These are phyloP conservation scores for Angophora floribunda DNA, from an alignment of 345 rosid genomes.

Conservation along the genomic window DNA sequence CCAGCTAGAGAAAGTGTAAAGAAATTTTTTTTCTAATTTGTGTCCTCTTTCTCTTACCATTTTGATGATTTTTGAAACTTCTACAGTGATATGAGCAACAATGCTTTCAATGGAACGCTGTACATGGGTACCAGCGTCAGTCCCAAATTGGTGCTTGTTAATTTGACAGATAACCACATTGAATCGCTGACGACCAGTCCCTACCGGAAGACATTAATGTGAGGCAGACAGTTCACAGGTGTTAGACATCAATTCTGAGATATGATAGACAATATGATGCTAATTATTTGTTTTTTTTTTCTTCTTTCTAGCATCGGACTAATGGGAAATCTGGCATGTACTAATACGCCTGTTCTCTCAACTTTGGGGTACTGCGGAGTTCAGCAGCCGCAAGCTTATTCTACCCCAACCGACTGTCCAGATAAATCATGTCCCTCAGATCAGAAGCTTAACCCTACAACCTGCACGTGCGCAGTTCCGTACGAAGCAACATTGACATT, in stretches of 20 bases:
- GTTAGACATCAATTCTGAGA: background rate
- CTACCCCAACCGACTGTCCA: conserved; percentile 65
- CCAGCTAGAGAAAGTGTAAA: conserved; percentile 3
- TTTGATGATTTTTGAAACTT: background rate
- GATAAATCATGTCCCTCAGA: conserved; percentile 53
- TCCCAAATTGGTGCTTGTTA: conserved; percentile 3
- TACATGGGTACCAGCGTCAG: conserved; percentile 7
- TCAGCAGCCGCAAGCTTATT: conserved; percentile 15
- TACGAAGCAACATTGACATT: conserved; percentile 76
- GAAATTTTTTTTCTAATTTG: background rate
- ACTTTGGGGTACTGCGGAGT: background rate
- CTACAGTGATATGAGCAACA: conserved; percentile 13
- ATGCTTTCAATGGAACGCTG: conserved; percentile 22
- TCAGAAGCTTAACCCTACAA: conserved; percentile 76
- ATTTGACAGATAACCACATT: conserved; percentile 20
- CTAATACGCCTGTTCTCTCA: conserved; percentile 19
- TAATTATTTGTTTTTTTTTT: background rate
- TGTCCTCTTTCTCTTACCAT: background rate
- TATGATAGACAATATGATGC: background rate
- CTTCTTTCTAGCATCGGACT: conserved; percentile 34
- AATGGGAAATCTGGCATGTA: conserved; percentile 81
- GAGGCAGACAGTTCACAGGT: background rate
- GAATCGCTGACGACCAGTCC: background rate
- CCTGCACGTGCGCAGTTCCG: conserved; percentile 84
- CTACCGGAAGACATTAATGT: conserved; percentile 45